Evolutionary conservation across 225 moss, liverwort and hornwort species (phyloP), one percentile per base, ranked within the genome.

Genomic region (Climacium dendroides): DNA sequence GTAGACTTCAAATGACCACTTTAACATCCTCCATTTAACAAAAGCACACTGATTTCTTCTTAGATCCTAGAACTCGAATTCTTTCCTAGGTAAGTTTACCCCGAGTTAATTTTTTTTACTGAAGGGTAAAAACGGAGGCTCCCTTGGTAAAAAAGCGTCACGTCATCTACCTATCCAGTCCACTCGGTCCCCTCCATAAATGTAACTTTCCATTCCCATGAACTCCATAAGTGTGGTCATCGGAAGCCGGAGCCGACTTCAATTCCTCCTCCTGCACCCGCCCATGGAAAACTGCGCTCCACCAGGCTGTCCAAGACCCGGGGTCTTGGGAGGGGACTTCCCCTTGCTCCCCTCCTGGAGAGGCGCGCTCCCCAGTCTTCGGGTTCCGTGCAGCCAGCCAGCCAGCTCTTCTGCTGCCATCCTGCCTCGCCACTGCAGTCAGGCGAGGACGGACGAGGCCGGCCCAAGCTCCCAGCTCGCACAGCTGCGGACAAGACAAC

Each of bases 21-120:
- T 50, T 1, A 32, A 32, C 3, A 1, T 12, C 10, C 2, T 10
- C 3, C 7, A 0, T 11, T 11, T 74, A 19, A 19, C 1, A 8
- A 75, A 54, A 35, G n/a, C 9, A 76, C 35, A 53, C n/a, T n/a
- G n/a, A n/a, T n/a, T 53, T 11, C 20, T 20, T 74, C 8, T 5
- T 13, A 50, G 13, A 34, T 34, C 13, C 13, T 34, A 30, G 16
- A 43, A 14, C 37, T 48, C 32, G 16, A 43, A 14, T 23, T 48
- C 32, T 74, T 34, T 52, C 43, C 13, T 74, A 74, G 3, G 20
- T 22, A 50, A 14, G 50, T 50, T n/a, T 50, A 22, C 5, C 52
- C 8, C 1, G 14, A 13, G 5, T 45, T 45, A 6, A 6, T 45
- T 45, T 32, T 17, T 26, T 72, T 76, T 3, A 53, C 35, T 23